Evolutionary conservation across 108 stramenopile species (phyloP), one percentile per base, ranked within the genome.

Genomic region (Stephanodiscus minutulus): DNA sequence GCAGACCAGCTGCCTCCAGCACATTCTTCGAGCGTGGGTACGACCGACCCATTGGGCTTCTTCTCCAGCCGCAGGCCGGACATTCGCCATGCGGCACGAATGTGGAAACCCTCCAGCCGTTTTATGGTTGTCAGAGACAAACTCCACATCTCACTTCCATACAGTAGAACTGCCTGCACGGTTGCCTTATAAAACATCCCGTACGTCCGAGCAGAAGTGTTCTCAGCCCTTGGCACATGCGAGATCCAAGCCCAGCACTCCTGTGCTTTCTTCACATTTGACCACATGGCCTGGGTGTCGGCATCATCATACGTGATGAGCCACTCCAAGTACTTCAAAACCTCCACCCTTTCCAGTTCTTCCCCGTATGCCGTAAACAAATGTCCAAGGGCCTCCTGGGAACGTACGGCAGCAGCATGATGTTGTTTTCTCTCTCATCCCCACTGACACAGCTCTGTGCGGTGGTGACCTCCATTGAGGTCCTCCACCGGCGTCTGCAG

Each of bases 301-400:
- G 18, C 33, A 44, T 75, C 74, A 27, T 67, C 58, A 20, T 33
- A 37, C 13, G 44, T 31, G 7, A 68, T 36, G 37, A 60, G 37
- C 25, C 67, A 24, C 0, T 67, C 67, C n/a, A 76, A 48, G 47
- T 68, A 76, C 31, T 76, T 60, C 36, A 76, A 76, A 9, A 76
- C 57, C 3, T 56, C 47, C 48, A 76, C 67, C 59, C 59, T 17
- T 60, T 76, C 53, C 36, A 68, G 15, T 18, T n/a, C 4, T 5
- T 60, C 59, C 22, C 59, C 58, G 57, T 29, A 7, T 17, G 10
- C 5, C 11, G 20, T 3, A 36, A 58, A 58, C 0, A 3, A 5
- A 8, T 37, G 36, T 18, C 20, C 28, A 33, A 58, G 33, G 7
- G 57, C 57, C 8, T 37, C 1, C 9, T 33, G 35, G 57, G 57